A percentile compares a stretch with the other conserved stretches of the same genome.
These are phyloP conservation scores for Eucalyptus curtisii DNA, from an alignment of 345 rosid genomes.

Conservation along the genomic window DNA sequence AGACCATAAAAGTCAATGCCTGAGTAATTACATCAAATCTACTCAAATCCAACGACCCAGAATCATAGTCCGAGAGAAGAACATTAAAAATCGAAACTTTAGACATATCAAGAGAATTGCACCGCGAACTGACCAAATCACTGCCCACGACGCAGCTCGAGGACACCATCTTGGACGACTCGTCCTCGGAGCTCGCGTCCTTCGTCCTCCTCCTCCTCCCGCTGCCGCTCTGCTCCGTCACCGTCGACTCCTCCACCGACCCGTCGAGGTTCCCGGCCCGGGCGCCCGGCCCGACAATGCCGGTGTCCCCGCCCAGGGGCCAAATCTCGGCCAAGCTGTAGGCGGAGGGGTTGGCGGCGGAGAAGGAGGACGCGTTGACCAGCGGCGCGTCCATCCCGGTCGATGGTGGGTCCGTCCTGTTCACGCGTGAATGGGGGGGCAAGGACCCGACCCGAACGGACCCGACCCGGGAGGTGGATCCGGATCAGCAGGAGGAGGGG, in stretches of 20 bases:
- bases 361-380: constrained; percentile 63
- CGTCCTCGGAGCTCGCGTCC: constrained; percentile 37
- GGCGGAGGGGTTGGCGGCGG: constrained; percentile 74
- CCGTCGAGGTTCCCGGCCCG: constrained; percentile 44
- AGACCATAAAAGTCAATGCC: not conserved
- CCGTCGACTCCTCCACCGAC: constrained; percentile 66
- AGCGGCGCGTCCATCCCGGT: constrained; percentile 72
- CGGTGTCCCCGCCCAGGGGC: constrained; percentile 37
- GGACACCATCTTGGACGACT: constrained; percentile 44
- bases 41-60: not conserved
- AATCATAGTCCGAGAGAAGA: not conserved
- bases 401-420: too few relatives aligned
- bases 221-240: constrained; percentile 65
- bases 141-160: constrained; percentile 40
- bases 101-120: not conserved
- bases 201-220: constrained; percentile 74
- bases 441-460: not conserved
- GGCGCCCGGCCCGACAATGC: constrained; percentile 37
- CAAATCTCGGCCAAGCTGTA: constrained; percentile 87
- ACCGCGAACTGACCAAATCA: constrained; percentile 48
- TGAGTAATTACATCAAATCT: not conserved
- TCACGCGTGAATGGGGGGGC: too few relatives aligned
- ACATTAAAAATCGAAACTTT: not conserved
- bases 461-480: not conserved
- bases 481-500: not conserved